Conservation (phyloP, 1,284 basidiomycete genomes). For the Hymenochaete sp. region DNA sequence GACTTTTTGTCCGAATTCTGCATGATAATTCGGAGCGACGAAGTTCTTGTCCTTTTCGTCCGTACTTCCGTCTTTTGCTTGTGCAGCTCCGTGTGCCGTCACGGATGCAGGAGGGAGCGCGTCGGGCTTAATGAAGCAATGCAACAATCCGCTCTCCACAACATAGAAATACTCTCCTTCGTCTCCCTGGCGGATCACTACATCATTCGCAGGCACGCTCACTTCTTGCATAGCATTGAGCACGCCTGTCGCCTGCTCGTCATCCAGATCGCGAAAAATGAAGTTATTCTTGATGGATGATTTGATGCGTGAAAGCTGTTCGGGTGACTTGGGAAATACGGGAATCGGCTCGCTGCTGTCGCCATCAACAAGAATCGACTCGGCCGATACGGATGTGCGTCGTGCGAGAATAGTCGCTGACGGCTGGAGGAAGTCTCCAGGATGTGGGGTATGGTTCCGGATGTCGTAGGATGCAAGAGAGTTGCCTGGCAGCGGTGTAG, state of each 20-base stretch:
- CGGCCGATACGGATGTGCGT: constrained; percentile 93
- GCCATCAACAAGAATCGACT: constrained; percentile 83
- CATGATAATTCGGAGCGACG: constrained; percentile 54
- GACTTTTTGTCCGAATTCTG: constrained; percentile 74
- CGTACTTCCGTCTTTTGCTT: constrained; percentile 30
- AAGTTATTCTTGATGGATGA: constrained; percentile 84
- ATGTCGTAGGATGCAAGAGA: constrained; percentile 39
- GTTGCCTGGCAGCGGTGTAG: constrained; percentile 37
- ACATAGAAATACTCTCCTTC: constrained; percentile 98
- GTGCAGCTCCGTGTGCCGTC: constrained; percentile 40
- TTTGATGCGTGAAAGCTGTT: constrained; percentile 85
- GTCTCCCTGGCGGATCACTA: constrained; percentile 94
- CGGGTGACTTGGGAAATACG: constrained; percentile 73
- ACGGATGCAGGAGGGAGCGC: constrained; percentile 52
- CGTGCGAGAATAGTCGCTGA: constrained; percentile 78
- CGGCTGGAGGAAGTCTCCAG: constrained; percentile 56
- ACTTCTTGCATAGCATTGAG: constrained; percentile 95
- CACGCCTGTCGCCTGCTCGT: constrained; percentile 90
- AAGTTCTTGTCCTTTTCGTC: constrained; percentile 45
- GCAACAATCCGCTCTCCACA: constrained; percentile 82
- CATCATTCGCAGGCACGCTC: constrained; percentile 60
- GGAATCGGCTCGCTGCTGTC: constrained; percentile 58
- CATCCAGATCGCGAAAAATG: constrained; percentile 93
- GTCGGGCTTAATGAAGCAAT: constrained; percentile 77
- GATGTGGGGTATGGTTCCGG: constrained; percentile 33